phyloP scores from a whole-genome alignment of 208 protist species.

The Leptomonas seymouri region DNA sequence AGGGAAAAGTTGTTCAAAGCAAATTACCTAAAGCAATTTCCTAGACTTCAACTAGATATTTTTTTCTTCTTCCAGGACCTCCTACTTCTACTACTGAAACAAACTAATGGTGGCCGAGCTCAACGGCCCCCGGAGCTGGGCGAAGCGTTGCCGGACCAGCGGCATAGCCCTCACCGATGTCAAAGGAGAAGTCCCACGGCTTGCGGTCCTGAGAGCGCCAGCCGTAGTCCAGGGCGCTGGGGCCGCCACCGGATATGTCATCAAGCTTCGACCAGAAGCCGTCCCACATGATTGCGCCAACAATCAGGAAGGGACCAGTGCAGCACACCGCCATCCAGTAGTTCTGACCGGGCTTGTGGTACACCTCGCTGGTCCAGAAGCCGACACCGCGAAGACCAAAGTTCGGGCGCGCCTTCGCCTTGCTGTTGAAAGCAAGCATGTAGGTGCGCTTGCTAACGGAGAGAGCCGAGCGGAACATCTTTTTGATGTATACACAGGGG shows the following conservation, averaged over 20 bases:
- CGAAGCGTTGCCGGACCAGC: slow-evolving; percentile 72
- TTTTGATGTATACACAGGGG: not conserved
- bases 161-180: slow-evolving; percentile 88
- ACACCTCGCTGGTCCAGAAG: slow-evolving; percentile 81
- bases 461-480: slow-evolving; percentile 74
- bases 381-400: slow-evolving; percentile 86
- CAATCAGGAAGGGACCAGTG: slow-evolving; percentile 55
- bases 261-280: slow-evolving; percentile 86
- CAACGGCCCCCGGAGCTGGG: slow-evolving; percentile 74
- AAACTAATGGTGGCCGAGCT: slow-evolving; percentile 72
- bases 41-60: slow-evolving; percentile 19
- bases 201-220: slow-evolving; percentile 77
- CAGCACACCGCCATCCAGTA: slow-evolving; percentile 76
- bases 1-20: slow-evolving; percentile 4
- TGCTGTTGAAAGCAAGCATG: slow-evolving; percentile 84
- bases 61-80: slow-evolving; percentile 9
- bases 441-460: slow-evolving; percentile 74
- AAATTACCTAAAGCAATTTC: slow-evolving; percentile 11
- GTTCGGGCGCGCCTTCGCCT: slow-evolving; percentile 88
- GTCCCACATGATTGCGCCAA: slow-evolving; percentile 81
- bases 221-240: slow-evolving; percentile 77
- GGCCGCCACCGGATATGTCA: slow-evolving; percentile 79
- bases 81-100: slow-evolving; percentile 3
- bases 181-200: slow-evolving; percentile 90
- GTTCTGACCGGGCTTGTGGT: slow-evolving; percentile 80